Evolutionary conservation across 495 filamentous ascomycete genomes (phyloP).

Genomic region (Trichoderma reesei): DNA sequence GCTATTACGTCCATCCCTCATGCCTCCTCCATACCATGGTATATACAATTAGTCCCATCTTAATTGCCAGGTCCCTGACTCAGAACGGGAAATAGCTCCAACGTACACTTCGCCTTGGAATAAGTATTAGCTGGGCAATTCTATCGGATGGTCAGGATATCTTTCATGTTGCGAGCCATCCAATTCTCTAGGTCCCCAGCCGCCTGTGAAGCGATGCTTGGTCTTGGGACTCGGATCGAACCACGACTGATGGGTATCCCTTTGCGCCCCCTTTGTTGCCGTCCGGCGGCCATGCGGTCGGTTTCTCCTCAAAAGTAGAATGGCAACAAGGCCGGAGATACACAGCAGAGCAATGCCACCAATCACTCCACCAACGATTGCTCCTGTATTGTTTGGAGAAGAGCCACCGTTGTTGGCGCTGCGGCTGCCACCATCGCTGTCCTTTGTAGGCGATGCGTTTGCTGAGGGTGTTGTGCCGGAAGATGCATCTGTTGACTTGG

Average conservation of each 20-base stretch:
- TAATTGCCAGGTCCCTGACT: not conserved
- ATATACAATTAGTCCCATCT: not conserved
- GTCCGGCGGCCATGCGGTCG: not conserved
- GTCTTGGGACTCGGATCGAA: not conserved
- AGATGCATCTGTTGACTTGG: not conserved
- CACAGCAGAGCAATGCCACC: conserved; percentile 8
- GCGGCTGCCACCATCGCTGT: not conserved
- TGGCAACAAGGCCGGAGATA: conserved; percentile 3
- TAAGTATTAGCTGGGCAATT: not conserved
- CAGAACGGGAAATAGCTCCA: not conserved
- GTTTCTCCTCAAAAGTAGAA: not conserved
- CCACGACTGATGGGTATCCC: not conserved
- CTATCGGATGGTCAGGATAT: not conserved
- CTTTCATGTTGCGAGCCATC: not conserved
- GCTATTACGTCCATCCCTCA: not conserved
- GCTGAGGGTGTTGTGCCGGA: not conserved
- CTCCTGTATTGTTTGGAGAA: not conserved
- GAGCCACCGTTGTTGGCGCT: not conserved
- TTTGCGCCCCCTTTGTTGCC: not conserved
- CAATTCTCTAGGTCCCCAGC: conserved; percentile 8
- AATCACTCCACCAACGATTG: conserved; percentile 4
- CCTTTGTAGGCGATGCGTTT: not conserved
- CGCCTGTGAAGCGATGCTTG: not conserved
- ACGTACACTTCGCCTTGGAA: not conserved
- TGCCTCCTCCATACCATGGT: not conserved